Conservation (phyloP, 2,329 filamentous ascomycete species). For the Trichophyton schoenleinii region DNA sequence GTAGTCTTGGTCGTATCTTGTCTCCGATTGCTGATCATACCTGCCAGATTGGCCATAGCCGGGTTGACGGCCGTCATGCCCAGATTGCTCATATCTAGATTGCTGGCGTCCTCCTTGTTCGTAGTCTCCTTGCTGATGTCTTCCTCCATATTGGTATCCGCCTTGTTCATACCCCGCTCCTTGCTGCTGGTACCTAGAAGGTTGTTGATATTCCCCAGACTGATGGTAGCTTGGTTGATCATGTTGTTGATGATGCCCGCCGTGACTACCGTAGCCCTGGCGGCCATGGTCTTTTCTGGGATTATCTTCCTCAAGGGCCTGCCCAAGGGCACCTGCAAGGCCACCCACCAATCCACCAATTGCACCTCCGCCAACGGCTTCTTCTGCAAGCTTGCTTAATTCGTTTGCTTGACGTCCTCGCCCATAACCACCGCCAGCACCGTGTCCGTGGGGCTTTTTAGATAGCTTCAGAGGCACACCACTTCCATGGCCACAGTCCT, state of each 20-base stretch:
- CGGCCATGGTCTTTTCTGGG: slow-evolving; percentile 2
- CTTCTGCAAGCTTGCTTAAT: slow-evolving; percentile 42
- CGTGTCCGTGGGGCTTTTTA: slow-evolving; percentile 31
- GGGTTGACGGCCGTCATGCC: slow-evolving; percentile 2
- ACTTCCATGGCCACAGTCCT: slow-evolving; percentile 77
- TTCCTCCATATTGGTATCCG: slow-evolving; percentile 6
- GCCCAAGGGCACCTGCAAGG: slow-evolving; percentile 51
- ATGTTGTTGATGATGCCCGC: not conserved
- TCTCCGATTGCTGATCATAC: not conserved
- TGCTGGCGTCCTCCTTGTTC: too few species aligned
- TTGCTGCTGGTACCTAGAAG: slow-evolving; percentile 1
- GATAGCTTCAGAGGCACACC: slow-evolving; percentile 67
- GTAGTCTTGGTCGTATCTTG: slow-evolving; percentile 2
- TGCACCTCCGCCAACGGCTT: slow-evolving; percentile 51
- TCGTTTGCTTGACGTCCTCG: slow-evolving; percentile 18
- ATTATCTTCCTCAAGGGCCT: slow-evolving; percentile 45
- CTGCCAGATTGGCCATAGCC: not conserved
- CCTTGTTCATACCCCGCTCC: not conserved
- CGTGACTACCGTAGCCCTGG: slow-evolving; percentile 13
- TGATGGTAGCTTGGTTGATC: not conserved
- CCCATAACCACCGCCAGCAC: slow-evolving; percentile 27
- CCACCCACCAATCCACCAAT: slow-evolving; percentile 60
- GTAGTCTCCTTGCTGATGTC: not conserved
- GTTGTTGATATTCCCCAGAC: not conserved
- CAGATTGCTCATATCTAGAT: not conserved